A percentile compares a stretch with the other conserved stretches of the same genome.
phyloP scores from a whole-genome alignment of 2,329 filamentous ascomycete genomes.

The Fusarium robinianum region DNA sequence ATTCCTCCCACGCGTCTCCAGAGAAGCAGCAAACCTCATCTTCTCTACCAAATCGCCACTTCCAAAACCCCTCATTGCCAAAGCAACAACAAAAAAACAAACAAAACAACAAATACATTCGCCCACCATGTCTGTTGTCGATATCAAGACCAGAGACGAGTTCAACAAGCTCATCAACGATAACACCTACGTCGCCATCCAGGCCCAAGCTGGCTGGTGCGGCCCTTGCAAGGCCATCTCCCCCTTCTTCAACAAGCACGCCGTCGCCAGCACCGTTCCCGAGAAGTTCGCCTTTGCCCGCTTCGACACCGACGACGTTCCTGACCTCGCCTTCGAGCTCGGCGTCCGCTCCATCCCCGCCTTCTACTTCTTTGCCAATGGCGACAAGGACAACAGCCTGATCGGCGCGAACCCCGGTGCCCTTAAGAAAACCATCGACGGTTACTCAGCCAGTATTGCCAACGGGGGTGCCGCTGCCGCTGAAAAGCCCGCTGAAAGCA shows the following conservation, averaged over 20 bases:
- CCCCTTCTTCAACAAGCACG: constrained; percentile 56
- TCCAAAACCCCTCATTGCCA: constrained; percentile 27
- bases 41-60: constrained; percentile 6
- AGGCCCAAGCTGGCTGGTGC: constrained; percentile 66
- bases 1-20: too few species aligned
- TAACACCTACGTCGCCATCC: constrained; percentile 57
- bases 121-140: constrained; percentile 41
- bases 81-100: constrained; percentile 7
- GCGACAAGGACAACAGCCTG: constrained; percentile 51
- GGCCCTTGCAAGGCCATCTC: constrained; percentile 64
- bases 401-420: constrained; percentile 45
- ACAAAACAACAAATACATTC: constrained; percentile 4
- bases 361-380: constrained; percentile 64
- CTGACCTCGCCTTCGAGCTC: constrained; percentile 55
- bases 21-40: constrained; percentile 7
- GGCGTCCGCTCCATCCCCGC: constrained; percentile 61
- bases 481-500: constrained; percentile 17
- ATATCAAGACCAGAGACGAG: constrained; percentile 49
- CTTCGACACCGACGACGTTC: constrained; percentile 61
- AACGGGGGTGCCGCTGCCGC: constrained; percentile 24
- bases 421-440: constrained; percentile 38
- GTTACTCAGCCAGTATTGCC: constrained; percentile 34
- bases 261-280: constrained; percentile 43
- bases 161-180: constrained; percentile 54
- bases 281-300: constrained; percentile 59